Conservation (phyloP, 2,329 filamentous ascomycete species). For the Arthrocladium fulminans region DNA sequence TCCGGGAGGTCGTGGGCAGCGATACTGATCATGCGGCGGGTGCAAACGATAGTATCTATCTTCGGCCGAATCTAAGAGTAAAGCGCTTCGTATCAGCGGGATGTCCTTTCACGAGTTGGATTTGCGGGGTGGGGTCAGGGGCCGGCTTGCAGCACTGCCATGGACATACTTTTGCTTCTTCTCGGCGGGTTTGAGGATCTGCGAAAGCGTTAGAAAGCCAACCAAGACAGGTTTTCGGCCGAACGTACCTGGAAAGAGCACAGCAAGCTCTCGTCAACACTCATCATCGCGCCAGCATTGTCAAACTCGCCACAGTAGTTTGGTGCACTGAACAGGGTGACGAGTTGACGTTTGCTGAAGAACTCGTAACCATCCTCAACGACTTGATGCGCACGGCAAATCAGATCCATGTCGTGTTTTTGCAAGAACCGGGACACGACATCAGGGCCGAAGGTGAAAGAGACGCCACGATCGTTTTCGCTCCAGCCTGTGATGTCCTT, state of each 20-base stretch:
- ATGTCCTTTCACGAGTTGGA: slow-evolving; percentile 51
- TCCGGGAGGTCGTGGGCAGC: slow-evolving; percentile 1
- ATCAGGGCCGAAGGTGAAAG: slow-evolving; percentile 95
- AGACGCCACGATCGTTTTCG: slow-evolving; percentile 97
- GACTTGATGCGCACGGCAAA: slow-evolving; percentile 96
- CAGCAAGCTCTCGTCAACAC: slow-evolving; percentile 92
- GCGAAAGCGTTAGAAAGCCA: slow-evolving; percentile 14
- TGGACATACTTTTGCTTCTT: slow-evolving; percentile 99
- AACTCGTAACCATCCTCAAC: slow-evolving; percentile 99
- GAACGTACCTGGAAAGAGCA: slow-evolving; percentile 89
- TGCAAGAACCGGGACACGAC: slow-evolving; percentile 95
- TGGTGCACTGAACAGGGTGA: slow-evolving; percentile 93
- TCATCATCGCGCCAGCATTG: slow-evolving; percentile 99
- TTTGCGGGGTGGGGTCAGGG: slow-evolving; percentile 62
- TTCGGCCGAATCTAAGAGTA: slow-evolving; percentile 86
- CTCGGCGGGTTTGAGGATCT: slow-evolving; percentile 99
- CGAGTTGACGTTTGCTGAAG: slow-evolving; percentile 95
- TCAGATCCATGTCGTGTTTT: slow-evolving; percentile 99
- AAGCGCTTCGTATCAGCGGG: slow-evolving; percentile 56
- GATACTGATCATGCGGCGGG: not conserved
- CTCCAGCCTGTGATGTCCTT: slow-evolving; percentile 99
- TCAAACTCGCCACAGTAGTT: slow-evolving; percentile 99
- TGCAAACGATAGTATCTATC: slow-evolving; percentile 50
- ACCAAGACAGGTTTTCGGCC: not conserved
- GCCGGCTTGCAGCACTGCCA: slow-evolving; percentile 61